Evolutionary conservation across 1,284 basidiomycete genomes (phyloP).

Genomic region (Cryptococcus sp.): DNA sequence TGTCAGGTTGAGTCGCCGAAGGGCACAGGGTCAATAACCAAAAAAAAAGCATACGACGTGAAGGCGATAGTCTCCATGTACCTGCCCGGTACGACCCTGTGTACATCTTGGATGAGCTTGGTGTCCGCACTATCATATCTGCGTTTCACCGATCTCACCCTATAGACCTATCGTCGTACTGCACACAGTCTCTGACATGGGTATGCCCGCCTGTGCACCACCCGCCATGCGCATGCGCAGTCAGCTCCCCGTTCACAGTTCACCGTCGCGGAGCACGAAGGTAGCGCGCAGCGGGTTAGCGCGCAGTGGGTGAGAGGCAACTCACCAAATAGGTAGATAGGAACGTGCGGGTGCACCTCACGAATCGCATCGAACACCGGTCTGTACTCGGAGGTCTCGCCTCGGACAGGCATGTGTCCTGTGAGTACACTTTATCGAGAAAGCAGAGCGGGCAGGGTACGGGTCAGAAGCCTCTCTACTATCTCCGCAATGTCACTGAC

Average conservation of each 20-base stretch:
- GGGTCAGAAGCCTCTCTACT: no score
- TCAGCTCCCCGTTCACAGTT: background rate
- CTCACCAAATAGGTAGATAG: slow-evolving; percentile 75
- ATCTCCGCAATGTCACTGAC: slow-evolving; percentile 19
- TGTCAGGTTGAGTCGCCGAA: slow-evolving; percentile 4
- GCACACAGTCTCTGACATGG: slow-evolving; percentile 72
- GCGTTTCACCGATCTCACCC: slow-evolving; percentile 54
- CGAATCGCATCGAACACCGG: slow-evolving; percentile 72
- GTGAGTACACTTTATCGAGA: slow-evolving; percentile 24
- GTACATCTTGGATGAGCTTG: background rate
- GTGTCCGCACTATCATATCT: slow-evolving; percentile 59
- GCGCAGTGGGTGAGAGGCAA: no score
- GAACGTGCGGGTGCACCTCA: slow-evolving; percentile 64
- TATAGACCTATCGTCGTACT: slow-evolving; percentile 49
- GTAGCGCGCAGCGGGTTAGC: no score
- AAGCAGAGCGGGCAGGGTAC: background rate
- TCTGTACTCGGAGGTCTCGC: slow-evolving; percentile 55
- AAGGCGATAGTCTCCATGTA: slow-evolving; percentile 82
- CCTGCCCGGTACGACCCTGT: slow-evolving; percentile 67
- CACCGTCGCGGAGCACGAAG: no score
- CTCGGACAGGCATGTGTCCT: slow-evolving; percentile 48
- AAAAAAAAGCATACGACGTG: slow-evolving; percentile 40
- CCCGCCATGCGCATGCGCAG: no score
- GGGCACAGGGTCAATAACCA: background rate
- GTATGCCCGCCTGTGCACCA: slow-evolving; percentile 56